These are phyloP conservation scores for Suhomyces bribrorum DNA, from an alignment of 1,139 yeast genomes.

Conservation along the genomic window DNA sequence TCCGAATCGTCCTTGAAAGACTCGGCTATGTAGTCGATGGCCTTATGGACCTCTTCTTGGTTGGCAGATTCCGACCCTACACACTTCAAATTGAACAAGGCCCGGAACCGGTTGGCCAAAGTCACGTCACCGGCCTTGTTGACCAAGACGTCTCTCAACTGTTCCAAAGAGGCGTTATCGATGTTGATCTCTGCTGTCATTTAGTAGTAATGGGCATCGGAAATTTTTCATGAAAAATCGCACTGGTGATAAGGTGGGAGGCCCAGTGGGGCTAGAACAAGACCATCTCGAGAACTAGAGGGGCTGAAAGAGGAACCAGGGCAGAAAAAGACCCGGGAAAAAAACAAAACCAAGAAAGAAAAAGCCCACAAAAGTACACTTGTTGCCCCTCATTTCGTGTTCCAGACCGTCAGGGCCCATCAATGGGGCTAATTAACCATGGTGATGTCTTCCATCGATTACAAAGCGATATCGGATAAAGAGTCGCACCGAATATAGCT, in stretches of 20 bases:
- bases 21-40: constrained; percentile 83
- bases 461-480: background rate
- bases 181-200: constrained; percentile 41
- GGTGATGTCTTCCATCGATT: background rate
- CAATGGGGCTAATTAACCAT: too few species aligned
- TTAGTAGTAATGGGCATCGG: constrained; percentile 6
- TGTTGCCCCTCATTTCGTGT: too few species aligned
- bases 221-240: constrained; percentile 3
- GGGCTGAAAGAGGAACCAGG: background rate
- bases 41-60: constrained; percentile 53
- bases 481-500: background rate
- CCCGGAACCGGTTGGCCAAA: constrained; percentile 87
- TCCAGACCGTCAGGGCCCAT: too few species aligned
- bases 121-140: constrained; percentile 67
- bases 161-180: constrained; percentile 59
- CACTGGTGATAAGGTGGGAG: too few species aligned
- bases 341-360: too few species aligned
- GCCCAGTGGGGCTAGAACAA: background rate
- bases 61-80: constrained; percentile 65
- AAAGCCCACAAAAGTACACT: too few species aligned
- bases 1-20: constrained; percentile 84
- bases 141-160: constrained; percentile 66
- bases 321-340: background rate
- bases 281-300: background rate
- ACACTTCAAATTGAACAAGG: constrained; percentile 85